Evolutionary conservation across 768 basidiomycete genomes (phyloP), one percentile per base, ranked within the genome.

Genomic region (Albatrellus ellisii): DNA sequence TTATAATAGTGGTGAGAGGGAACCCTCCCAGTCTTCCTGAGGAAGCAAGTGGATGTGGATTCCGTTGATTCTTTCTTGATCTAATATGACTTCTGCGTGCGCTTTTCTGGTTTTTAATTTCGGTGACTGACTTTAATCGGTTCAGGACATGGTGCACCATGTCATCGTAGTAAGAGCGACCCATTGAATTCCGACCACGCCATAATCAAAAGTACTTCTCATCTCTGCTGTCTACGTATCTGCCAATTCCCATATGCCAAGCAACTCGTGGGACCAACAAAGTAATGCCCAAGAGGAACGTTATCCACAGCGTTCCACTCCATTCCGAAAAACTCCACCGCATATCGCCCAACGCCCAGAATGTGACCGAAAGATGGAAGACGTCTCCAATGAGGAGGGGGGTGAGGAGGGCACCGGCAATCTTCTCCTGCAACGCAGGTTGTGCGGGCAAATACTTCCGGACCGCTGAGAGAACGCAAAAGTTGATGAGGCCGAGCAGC

Each of bases 1-100:
- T 69, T 74, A 78, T 43, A 82, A 70, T 22, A 69, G 78, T 81
- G 82, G 73, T 67, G 59, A 50, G 75, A 84, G 75, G 75, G 73
- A 78, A 65, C 80, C 77, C 61, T 17, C 35, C n/a, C n/a, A 53
- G 25, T 44, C 9, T 35, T 43, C 47, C 26, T 44, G 53, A 55
- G 51, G 47, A 35, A 35, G 47, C 58, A 56, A 55, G 51, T 47
- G 57, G 61, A 51, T 58, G 45, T 35, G 79, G 69, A 57, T 61
- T 66, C 69, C 77, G 11, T 29, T 77, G 83, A 75, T 61, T 59
- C 48, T 58, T 68, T 69, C 85, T 88, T 88, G 85, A 88, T 88
- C 85, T 88, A 88, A 88, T 87, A 79, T 87, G 85, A 88, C 71
- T 10, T 37, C 42, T 31, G 12, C 24, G n/a, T 31, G n/a, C 26